Evolutionary conservation across 768 basidiomycete species (phyloP).

Genomic region (Phaeolepiota aurea): DNA sequence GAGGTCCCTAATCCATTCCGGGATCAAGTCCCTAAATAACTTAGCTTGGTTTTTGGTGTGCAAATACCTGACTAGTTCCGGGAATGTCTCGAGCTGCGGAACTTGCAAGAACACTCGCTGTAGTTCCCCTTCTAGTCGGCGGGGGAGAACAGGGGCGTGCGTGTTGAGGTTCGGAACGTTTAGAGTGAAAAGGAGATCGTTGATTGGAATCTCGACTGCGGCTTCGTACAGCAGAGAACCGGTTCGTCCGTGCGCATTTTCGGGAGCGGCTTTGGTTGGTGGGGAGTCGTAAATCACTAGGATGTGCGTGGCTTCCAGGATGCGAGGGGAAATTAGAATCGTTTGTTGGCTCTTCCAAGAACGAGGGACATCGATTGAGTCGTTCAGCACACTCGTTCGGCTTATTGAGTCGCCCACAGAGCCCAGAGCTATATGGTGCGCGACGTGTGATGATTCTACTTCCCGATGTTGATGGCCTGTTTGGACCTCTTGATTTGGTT

Average conservation of each 20-base stretch:
- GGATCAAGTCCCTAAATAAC: constrained; percentile 24
- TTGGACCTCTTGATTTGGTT: constrained; percentile 6
- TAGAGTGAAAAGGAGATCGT: constrained; percentile 27
- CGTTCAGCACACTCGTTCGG: constrained; percentile 11
- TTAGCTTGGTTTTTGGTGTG: constrained; percentile 30
- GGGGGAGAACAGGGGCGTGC: constrained; percentile 15
- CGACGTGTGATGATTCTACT: constrained; percentile 16
- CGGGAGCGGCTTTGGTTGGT: too few relatives aligned
- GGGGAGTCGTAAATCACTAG: too few relatives aligned
- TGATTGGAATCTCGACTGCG: constrained; percentile 24
- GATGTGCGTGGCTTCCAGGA: constrained; percentile 27
- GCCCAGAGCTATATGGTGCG: constrained; percentile 6
- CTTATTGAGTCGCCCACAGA: constrained; percentile 6
- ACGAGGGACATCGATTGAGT: constrained; percentile 5
- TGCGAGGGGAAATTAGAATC: constrained; percentile 25
- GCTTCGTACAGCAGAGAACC: too few relatives aligned
- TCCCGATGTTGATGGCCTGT: constrained; percentile 11
- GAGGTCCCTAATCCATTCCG: constrained; percentile 27
- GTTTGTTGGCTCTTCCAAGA: constrained; percentile 10
- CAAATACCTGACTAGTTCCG: constrained; percentile 24
- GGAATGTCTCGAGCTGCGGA: constrained; percentile 24
- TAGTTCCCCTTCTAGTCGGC: constrained; percentile 23
- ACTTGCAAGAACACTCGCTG: constrained; percentile 22
- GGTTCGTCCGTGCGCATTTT: too few relatives aligned
- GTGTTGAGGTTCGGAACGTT: constrained; percentile 24